Evolutionary conservation across 768 basidiomycete genomes (phyloP), one percentile per base, ranked within the genome.

Genomic region (Terana coerulea): DNA sequence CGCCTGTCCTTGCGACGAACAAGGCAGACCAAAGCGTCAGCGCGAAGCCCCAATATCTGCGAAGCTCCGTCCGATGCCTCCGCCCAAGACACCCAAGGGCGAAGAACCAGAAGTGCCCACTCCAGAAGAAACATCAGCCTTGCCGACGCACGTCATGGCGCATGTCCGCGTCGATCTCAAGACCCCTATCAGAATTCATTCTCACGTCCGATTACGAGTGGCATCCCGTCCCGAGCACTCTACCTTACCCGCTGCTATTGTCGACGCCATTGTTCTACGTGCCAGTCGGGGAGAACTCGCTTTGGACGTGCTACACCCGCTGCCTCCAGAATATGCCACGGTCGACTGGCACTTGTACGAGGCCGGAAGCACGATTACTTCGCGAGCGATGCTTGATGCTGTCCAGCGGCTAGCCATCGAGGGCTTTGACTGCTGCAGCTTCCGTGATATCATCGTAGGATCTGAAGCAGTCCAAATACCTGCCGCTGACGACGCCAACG

Each of bases 261-360:
- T 84, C 29, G 84, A 85, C 56, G 84, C 80, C 0, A 60, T 83
- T n/a, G 82, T 84, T n/a, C 65, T 73, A 11, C 71, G 76, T 44
- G 74, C 80, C 1, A 46, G 61, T 28, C 75, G 74, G 51, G 83
- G 83, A 1, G 79, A 84, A 57, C 54, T 84, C 14, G 74, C 69
- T 34, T 74, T 86, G 26, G 70, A 77, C 34, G 58, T 84, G 21
- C 65, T 78, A 24, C 78, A 84, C 56, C 76, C 77, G 3, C 75
- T 79, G 11, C 84, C 84, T 1, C 83, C 83, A 0, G 84, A 87
- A 60, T 73, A 74, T 60, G 69, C 72, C 28, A 60, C 52, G 12
- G 84, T 86, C 73, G 76, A 83, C 35, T 87, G 84, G 84, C 78
- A 75, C 39, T 63, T 86, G 62, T 86, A 81, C 44, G 68, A 80